Base-by-base conservation (phyloP, 352 stramenopile genomes). In the Phytophthora lateralis region DNA sequence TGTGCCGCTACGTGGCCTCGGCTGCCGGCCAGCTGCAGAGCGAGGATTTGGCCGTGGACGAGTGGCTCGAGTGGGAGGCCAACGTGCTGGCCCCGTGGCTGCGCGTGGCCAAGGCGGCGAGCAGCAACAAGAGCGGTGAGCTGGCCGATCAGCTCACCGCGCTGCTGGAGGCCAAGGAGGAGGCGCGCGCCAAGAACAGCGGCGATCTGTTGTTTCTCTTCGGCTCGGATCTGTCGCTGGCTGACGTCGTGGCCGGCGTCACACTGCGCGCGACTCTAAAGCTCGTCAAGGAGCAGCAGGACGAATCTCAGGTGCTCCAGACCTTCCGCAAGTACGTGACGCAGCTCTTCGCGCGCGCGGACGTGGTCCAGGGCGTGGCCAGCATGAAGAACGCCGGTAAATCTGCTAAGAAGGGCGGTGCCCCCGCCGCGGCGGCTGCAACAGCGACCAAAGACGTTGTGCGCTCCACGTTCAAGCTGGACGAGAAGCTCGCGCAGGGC, bases 31-130 rank as follows among this genome's bases (percentile, higher is more conserved):
- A 75, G 56, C 66, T 95, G 29, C 72, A 89, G 49, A 73, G 68
- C 37, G 82, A 95, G 6, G 84, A 95, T 47, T 60, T 93, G 30
- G 77, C 81, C 2, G 82, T 95, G 34, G 84, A 95, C 55, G 86
- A 95, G 46, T 95, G 82, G 78, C 24, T 95, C 24, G 82, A 90
- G 54, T 95, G 86, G 86, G 86, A 95, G 63, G 78, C 75, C 49
- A 76, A 86, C 30, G 74, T 83, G 55, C 73, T 91, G 32, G 52
- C 71, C 29, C 80, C 75, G 12, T 91, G 77, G 77, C 68, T 91
- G 47, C 66, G 51, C 21, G 76, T 80, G 70, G 66, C 63, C 54
- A 84, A 85, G 69, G 87, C 86, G 47, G 30, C 32, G 21, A 24
- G 26, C 39, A 64, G 35, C 43, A 67, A 63, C 55, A 64, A 76